Evolutionary conservation across 768 basidiomycete species (phyloP).

Genomic region (Kwoniella sp.): DNA sequence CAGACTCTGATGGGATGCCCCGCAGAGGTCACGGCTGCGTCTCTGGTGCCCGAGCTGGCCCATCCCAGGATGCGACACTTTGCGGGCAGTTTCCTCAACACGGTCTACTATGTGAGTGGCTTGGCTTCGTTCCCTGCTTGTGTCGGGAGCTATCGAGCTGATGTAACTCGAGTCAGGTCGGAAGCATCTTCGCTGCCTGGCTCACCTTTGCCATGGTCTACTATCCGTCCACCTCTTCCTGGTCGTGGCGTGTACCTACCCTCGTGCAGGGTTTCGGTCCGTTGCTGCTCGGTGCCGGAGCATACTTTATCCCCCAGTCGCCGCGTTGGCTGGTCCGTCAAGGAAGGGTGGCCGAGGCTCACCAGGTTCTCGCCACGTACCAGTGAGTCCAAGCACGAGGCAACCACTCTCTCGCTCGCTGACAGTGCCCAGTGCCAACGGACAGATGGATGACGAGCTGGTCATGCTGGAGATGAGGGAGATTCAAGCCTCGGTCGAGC

Average conservation of each 20-base stretch:
- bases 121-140: background rate
- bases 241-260: constrained; percentile 30
- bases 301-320: constrained; percentile 22
- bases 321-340: constrained; percentile 41
- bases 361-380: constrained; percentile 39
- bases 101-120: constrained; percentile 58
- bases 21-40: constrained; percentile 48
- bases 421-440: constrained; percentile 23
- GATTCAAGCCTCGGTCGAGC: constrained; percentile 28
- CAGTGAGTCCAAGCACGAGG: constrained; percentile 14
- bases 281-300: constrained; percentile 17
- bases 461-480: constrained; percentile 38
- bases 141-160: background rate
- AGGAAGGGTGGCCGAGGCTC: constrained; percentile 33
- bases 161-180: constrained; percentile 3
- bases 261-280: constrained; percentile 27
- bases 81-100: constrained; percentile 21
- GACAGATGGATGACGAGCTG: constrained; percentile 37
- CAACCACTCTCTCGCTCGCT: background rate
- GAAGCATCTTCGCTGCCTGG: constrained; percentile 26
- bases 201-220: constrained; percentile 26
- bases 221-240: constrained; percentile 16
- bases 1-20: background rate
- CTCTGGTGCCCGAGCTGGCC: constrained; percentile 75
- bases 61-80: constrained; percentile 52